Evolutionary conservation across 148 eudicot genomes (phyloP), one percentile per base, ranked within the genome.

Genomic region (Nepenthes gracilis): DNA sequence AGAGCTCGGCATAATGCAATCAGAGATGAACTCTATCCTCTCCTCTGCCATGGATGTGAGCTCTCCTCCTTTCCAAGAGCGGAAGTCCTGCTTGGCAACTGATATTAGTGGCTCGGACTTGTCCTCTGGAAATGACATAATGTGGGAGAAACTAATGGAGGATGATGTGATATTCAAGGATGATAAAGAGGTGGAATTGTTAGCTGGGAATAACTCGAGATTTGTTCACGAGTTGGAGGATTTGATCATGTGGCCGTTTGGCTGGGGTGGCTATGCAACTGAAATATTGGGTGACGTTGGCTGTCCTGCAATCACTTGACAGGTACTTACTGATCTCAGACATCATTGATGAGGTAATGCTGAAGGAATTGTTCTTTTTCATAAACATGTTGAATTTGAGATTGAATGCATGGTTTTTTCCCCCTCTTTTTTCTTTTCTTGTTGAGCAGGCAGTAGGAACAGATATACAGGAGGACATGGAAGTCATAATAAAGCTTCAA

Each of bases 61-160:
- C 37, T 36, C 67, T n/a, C 63, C 60, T 47, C 61, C 67, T 3
- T 38, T 35, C 43, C 49, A 49, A 63, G 75, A 74, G 2, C 75
- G 62, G 9, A 72, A 55, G 55, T 73, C 72, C 1, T 65, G 71
- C 56, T 62, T 38, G 57, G 51, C 54, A 4, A 62, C 79, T 0
- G 78, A 63, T 60, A 74, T 62, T 10, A 59, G 62, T 43, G 63
- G 71, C 66, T n/a, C 64, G 0, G 85, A 75, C 9, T 54, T 69
- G 8, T 63, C 64, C 9, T 60, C 81, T 2, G 88, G 77, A 55
- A 80, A 64, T 62, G 78, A 70, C 47, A 58, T 84, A 13, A 43
- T 86, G 70, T 86, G 88, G 91, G 88, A 84, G 66, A 86, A 83
- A 63, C 60, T 90, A 11, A 66, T 81, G 86, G 85, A 74, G 37